Evolutionary conservation across 768 basidiomycete species (phyloP), one percentile per base, ranked within the genome.

Genomic region (Auriscalpium orientale): DNA sequence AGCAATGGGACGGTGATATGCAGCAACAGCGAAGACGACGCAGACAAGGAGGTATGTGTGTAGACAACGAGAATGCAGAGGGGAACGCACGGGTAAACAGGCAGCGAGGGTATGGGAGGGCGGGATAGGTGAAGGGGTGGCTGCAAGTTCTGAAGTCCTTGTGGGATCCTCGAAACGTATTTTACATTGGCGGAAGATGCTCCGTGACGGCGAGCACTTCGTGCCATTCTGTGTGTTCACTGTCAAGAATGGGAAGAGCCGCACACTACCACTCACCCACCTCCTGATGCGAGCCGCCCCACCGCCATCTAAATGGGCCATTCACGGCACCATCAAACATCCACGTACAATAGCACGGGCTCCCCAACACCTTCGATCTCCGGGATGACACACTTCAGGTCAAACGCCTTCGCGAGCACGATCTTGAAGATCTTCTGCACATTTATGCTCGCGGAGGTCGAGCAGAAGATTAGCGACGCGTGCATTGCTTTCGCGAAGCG

Each of bases 341-440:
- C 92, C 67, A 97, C 85, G 74, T 97, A 98, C 61, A 98, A 83
- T 66, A 98, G 76, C 64, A 98, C 80, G 28, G 97, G 97, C 70
- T 98, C 95, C 54, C 95, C 97, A 28, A 95, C 90, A 48, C 92
- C 91, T 68, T 94, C 91, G 62, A 98, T 97, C 75, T 98, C 95
- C 28, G 95, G 94, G 64, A 98, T 95, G 64, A 95, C 92, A 68
- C 95, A 98, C 81, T 98, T 98, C 62, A 98, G 82, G 74, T 98
- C 97, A 66, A 98, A 98, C 35, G 95, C 94, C 68, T 98, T 95
- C 49, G 92, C 90, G 50, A 95, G 81, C 46, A 95, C 92, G 71
- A 97, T 97, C 78, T 97, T 95, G 83, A 95, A 95, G 62, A 95
- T 95, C 79, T 99, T 99, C 78, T 99, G 97, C 54, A 99, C 95